These are phyloP conservation scores for Paramecium pentaurelia DNA, from an alignment of 73 alveolate species.

Conservation along the genomic window DNA sequence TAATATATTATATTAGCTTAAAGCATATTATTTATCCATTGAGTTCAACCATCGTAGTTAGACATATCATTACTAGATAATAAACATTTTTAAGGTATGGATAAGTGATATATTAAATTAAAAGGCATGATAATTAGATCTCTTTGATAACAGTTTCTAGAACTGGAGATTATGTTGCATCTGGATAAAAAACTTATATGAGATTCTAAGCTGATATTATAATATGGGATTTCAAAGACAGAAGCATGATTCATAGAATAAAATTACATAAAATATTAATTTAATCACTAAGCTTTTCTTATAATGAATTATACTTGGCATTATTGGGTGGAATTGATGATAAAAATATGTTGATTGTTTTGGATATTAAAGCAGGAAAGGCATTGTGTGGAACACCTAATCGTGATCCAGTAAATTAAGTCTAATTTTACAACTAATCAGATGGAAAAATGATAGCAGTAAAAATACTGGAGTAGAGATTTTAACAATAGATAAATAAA, in stretches of 20 bases:
- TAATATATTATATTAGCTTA: background rate
- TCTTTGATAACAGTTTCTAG: conserved; percentile 79
- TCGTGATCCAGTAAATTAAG: conserved; percentile 83
- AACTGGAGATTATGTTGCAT: conserved; percentile 84
- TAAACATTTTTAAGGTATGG: conserved; percentile 54
- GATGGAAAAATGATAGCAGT: conserved; percentile 80
- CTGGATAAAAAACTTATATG: conserved; percentile 89
- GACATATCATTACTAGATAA: conserved; percentile 84
- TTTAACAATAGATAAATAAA: conserved; percentile 41
- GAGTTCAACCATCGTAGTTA: conserved; percentile 91
- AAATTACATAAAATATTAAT: conserved; percentile 89
- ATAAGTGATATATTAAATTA: background rate
- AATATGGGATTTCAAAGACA: conserved; percentile 93
- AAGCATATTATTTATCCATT: conserved; percentile 90
- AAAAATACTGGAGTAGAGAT: conserved; percentile 75
- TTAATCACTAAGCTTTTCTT: conserved; percentile 85
- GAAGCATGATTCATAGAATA: conserved; percentile 83
- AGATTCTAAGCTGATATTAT: conserved; percentile 93
- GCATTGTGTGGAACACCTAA: conserved; percentile 88
- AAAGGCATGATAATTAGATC: conserved; percentile 90
- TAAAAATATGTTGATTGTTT: conserved; percentile 81
- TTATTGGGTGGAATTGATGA: conserved; percentile 97
- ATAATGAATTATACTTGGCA: conserved; percentile 91
- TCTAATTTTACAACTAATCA: conserved; percentile 76
- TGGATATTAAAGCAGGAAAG: conserved; percentile 92